A percentile compares a stretch with the other conserved stretches of the same genome.
These are phyloP conservation scores for Sophora flavescens DNA, from an alignment of 306 rosid genomes.

Conservation along the genomic window DNA sequence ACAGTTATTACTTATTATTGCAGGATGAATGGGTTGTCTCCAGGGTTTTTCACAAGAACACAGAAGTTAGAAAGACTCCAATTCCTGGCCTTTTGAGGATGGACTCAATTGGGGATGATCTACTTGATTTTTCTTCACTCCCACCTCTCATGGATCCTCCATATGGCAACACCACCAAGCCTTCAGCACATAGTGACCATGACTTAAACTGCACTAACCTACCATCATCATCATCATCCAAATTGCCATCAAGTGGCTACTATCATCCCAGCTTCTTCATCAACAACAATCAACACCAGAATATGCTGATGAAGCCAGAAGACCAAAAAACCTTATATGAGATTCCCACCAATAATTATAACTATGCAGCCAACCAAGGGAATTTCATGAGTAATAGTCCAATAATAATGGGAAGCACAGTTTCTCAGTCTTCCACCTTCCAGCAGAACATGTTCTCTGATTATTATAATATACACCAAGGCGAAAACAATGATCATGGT, in stretches of 20 bases:
- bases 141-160: slow-evolving; percentile 77
- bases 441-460: slow-evolving; percentile 36
- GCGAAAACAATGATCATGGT: neutral
- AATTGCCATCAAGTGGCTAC: slow-evolving; percentile 21
- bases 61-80: slow-evolving; percentile 43
- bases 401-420: slow-evolving; percentile 17
- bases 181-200: too few species aligned
- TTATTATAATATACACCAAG: slow-evolving; percentile 45
- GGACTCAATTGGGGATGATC: slow-evolving; percentile 58
- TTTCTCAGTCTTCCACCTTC: slow-evolving; percentile 32
- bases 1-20: neutral
- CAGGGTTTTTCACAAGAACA: slow-evolving; percentile 75
- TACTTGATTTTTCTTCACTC: slow-evolving; percentile 65
- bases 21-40: slow-evolving; percentile 96
- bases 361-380: slow-evolving; percentile 32
- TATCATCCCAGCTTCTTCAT: slow-evolving; percentile 35
- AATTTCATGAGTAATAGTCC: slow-evolving; percentile 18
- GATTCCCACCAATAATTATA: slow-evolving; percentile 22
- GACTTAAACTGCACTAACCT: slow-evolving; percentile 38
- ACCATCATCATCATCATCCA: slow-evolving; percentile 12
- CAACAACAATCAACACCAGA: slow-evolving; percentile 24
- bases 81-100: slow-evolving; percentile 46
- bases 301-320: slow-evolving; percentile 29
- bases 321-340: slow-evolving; percentile 31
- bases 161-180: neutral